Base-by-base conservation (phyloP, 2,329 filamentous ascomycete genomes). In the Ophiostoma populinum region DNA sequence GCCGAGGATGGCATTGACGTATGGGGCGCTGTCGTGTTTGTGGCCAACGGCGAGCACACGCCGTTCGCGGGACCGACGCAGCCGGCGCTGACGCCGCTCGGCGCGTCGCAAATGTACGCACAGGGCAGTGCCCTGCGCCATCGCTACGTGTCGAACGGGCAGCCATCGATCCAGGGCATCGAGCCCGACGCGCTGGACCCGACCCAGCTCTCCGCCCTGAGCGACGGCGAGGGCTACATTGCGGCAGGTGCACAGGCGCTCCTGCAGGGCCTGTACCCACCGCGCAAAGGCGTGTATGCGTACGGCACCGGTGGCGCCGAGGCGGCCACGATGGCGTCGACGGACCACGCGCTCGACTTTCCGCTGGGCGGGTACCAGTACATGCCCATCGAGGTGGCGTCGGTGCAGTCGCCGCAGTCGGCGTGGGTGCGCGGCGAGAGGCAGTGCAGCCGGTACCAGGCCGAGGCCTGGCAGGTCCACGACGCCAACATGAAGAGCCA, bases 201-300 rank as follows among this genome's bases (percentile, higher is more conserved):
- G 39, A 45, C 39, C 2, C 59, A 69, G 44, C 45, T 73, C 13
- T 47, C 50, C 21, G 45, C 67, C 22, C 42, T 55, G 21, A 56
- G 59, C 15, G 57, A 49, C 24, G 48, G 53, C 5, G 57, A 64
- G 34, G 50, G 54, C 18, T 63, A 56, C 47, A 48, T 86, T 21
- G 68, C 73, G 34, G 74, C 67, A 40, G 74, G 80, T 3, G 81
- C 80, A 22, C 59, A 70, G 34, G 82, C 76, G 1, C 92, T 92
- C 54, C 57, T 90, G 45, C 85, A 93, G 51, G 83, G 78, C 5
- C 61, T 93, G 4, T 93, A 92, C 49, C 83, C 85, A 3, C 80
- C 82, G 0, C 64, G 67, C 1, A 61, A 62, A 4, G 40, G 47
- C 8, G 43, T 47, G 1, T 58, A 56, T 21, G 46, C 53, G 6